These are phyloP conservation scores for Solanum lycopersicoides DNA, from an alignment of 257 asterid species.

Conservation along the genomic window DNA sequence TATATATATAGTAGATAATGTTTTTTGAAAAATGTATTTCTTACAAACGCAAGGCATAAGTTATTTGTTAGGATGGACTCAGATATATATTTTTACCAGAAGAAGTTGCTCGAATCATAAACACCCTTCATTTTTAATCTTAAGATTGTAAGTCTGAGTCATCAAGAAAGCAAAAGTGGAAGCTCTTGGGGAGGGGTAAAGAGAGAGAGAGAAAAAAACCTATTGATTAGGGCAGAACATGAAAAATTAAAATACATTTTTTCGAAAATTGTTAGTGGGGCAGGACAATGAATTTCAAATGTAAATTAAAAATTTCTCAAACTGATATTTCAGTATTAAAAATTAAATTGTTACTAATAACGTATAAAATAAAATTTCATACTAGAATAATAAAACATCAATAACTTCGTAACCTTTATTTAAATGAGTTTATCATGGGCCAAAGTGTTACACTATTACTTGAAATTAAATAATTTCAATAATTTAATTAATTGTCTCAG, in stretches of 20 bases:
- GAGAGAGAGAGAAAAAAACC: not conserved
- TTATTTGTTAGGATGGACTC: too few relatives aligned
- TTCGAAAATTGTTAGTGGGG: not conserved
- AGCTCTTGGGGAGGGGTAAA: too few relatives aligned
- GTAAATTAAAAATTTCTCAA: not conserved
- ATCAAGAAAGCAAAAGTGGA: too few relatives aligned
- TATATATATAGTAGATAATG: too few relatives aligned
- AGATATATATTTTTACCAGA: too few relatives aligned
- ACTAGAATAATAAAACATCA: not conserved
- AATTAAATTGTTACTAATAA: not conserved
- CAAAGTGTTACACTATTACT: not conserved
- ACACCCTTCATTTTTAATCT: accelerated
- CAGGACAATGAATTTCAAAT: not conserved
- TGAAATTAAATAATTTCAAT: not conserved
- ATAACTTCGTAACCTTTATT: not conserved
- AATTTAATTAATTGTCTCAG: not conserved
- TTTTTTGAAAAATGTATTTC: too few relatives aligned
- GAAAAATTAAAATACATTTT: not conserved
- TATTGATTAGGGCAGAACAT: not conserved
- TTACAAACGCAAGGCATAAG: too few relatives aligned
- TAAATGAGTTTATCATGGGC: not conserved
- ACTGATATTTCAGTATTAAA: not conserved
- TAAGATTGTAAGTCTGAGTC: too few relatives aligned
- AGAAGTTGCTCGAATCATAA: too few relatives aligned
- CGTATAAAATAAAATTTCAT: not conserved